Evolutionary conservation across 805 yeast species (phyloP), one percentile per base, ranked within the genome.

Genomic region (Geotrichum ghanense): DNA sequence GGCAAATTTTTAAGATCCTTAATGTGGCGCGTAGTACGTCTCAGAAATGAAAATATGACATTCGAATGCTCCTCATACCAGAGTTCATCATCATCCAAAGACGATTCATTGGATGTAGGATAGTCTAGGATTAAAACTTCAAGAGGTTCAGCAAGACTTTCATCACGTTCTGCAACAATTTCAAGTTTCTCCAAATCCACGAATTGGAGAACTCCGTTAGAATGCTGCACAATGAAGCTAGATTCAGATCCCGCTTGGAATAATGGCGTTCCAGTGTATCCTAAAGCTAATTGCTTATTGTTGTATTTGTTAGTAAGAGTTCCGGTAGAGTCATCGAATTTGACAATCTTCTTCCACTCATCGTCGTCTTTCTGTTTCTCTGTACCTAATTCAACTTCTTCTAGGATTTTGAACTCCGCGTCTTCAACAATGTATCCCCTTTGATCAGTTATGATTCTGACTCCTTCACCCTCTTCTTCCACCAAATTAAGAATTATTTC

Each of bases 61-160:
- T 52, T 49, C 10, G 58, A 56, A 24, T 53, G 46, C 43, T 58
- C 60, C 31, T 60, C 65, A 41, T 51, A 56, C 31, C 53, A 42
- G 3, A 61, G 52, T 25, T 61, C 61, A 22, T 53, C 60, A 19
- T 49, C 55, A 2, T 61, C 52, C 19, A 50, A 42, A 19, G 50
- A 46, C n/a, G 57, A 49, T 17, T 48, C 52, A 21, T 48, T 48
- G 21, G 53, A 57, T 31, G 16, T 12, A 31, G 53, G 56, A 4
- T 56, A 50, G 22, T 59, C 58, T 22, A 64, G 49, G 35, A 64
- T 55, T 17, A 51, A 49, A 2, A 55, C 57, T n/a, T 51, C 47
- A 19, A 47, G 49, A 19, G 52, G 53, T 2, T 51, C 26, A 6
- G 62, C 54, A 22, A 60, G 50, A 12, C 62, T 58, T 42, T 64